These are phyloP conservation scores for Thuja plicata DNA, from an alignment of 83 land plant species.

Conservation along the genomic window DNA sequence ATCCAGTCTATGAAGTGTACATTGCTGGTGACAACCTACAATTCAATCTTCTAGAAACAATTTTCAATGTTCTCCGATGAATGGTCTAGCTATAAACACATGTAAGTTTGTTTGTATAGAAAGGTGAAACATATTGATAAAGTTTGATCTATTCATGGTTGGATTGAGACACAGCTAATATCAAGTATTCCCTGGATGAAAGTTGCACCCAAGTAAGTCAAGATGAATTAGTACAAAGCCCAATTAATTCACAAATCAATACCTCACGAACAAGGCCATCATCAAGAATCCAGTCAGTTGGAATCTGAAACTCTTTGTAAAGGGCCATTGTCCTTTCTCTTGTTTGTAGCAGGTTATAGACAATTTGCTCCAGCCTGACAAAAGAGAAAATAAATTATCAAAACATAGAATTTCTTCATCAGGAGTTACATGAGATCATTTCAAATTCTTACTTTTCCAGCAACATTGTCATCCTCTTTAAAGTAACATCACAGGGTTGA, in stretches of 20 bases:
- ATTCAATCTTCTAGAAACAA: not conserved
- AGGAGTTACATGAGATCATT: not conserved
- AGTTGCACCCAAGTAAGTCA: not conserved
- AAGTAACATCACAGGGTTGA: constrained; percentile 58
- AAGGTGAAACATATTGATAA: not conserved
- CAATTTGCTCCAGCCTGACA: constrained; percentile 82
- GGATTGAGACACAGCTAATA: not conserved
- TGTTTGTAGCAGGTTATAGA: constrained; percentile 68
- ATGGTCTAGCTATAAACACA: not conserved
- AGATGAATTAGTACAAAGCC: constrained; percentile 6
- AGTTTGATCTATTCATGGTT: not conserved
- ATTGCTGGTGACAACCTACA: not conserved
- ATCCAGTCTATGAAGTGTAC: not conserved
- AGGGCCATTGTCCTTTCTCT: constrained; percentile 77
- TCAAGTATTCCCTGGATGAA: not conserved
- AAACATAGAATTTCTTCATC: not conserved
- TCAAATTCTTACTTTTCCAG: constrained; percentile 74
- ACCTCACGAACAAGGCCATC: constrained; percentile 82
- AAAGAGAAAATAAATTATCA: constrained; percentile 8
- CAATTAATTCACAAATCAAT: not conserved
- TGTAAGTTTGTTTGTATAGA: not conserved
- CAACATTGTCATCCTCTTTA: constrained; percentile 83
- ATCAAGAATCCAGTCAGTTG: constrained; percentile 92
- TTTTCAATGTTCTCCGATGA: not conserved
- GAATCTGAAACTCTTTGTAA: constrained; percentile 74